phyloP scores from a whole-genome alignment of 2,329 filamentous ascomycete genomes.

The Trichophyton equinum region DNA sequence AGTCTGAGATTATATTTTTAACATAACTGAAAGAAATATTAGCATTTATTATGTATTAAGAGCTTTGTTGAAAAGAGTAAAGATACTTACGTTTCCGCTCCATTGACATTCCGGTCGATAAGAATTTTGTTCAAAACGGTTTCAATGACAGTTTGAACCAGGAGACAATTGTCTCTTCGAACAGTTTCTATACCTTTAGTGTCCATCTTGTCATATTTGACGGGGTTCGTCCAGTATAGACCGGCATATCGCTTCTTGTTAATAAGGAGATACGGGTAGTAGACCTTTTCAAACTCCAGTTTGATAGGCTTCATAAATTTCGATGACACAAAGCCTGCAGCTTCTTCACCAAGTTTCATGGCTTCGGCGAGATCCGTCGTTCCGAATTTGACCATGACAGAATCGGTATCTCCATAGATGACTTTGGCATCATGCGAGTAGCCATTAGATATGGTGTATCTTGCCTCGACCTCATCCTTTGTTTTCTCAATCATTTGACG shows the following conservation, averaged over 20 bases:
- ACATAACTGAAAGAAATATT: slow-evolving; percentile 56
- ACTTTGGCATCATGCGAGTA: slow-evolving; percentile 92
- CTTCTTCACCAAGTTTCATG: slow-evolving; percentile 93
- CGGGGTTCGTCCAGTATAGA: slow-evolving; percentile 88
- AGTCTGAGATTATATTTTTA: slow-evolving; percentile 86
- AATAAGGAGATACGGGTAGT: slow-evolving; percentile 94
- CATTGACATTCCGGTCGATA: slow-evolving; percentile 80
- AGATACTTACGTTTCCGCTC: slow-evolving; percentile 72
- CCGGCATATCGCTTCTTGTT: slow-evolving; percentile 99
- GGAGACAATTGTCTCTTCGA: slow-evolving; percentile 83
- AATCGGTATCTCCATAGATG: slow-evolving; percentile 98
- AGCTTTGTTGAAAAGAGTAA: not conserved
- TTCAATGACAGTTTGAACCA: slow-evolving; percentile 95
- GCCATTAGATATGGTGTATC: slow-evolving; percentile 85
- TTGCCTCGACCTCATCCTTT: slow-evolving; percentile 83
- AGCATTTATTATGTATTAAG: slow-evolving; percentile 20
- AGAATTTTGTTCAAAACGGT: slow-evolving; percentile 91
- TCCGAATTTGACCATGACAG: slow-evolving; percentile 98
- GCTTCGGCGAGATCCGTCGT: slow-evolving; percentile 73
- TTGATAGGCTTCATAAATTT: slow-evolving; percentile 98
- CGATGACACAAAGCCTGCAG: slow-evolving; percentile 70
- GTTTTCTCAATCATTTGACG: slow-evolving; percentile 99
- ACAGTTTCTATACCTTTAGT: slow-evolving; percentile 99
- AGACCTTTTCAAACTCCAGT: slow-evolving; percentile 97
- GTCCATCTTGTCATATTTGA: slow-evolving; percentile 99